Evolutionary conservation across 1,284 basidiomycete species (phyloP).

Genomic region (Microbotryomycetes sp.): DNA sequence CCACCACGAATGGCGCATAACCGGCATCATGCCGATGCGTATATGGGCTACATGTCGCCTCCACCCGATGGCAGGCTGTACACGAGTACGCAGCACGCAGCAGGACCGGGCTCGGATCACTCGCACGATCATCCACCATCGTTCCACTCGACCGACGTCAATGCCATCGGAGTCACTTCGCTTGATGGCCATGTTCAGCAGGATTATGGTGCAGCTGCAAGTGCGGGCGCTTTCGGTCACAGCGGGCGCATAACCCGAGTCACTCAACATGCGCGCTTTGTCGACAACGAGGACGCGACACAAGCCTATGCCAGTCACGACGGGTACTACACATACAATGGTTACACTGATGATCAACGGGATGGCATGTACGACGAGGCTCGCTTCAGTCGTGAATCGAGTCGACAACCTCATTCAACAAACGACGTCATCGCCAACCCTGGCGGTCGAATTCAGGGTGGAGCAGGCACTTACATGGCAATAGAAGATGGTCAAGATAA

Average conservation of each 20-base stretch:
- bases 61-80: background rate
- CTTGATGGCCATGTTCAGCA: background rate
- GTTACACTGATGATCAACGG: background rate
- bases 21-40: background rate
- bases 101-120: background rate
- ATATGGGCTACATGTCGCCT: background rate
- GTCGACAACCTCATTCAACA: no score
- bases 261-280: background rate
- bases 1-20: background rate
- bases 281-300: background rate
- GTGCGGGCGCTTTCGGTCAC: no score
- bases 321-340: background rate
- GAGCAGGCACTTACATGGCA: background rate
- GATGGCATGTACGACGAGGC: background rate
- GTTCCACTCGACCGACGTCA: conserved; percentile 7
- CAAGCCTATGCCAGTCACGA: background rate
- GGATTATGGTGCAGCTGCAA: background rate
- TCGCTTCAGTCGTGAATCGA: background rate
- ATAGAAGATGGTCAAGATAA: conserved; percentile 4
- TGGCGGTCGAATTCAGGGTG: background rate
- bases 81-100: background rate
- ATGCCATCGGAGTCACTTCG: background rate
- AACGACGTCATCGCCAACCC: background rate
- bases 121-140: conserved; percentile 1
- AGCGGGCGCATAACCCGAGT: background rate